A percentile compares a stretch with the other conserved stretches of the same genome.
phyloP scores from a whole-genome alignment of 306 rosid species.

The Cicer chorassanicum region DNA sequence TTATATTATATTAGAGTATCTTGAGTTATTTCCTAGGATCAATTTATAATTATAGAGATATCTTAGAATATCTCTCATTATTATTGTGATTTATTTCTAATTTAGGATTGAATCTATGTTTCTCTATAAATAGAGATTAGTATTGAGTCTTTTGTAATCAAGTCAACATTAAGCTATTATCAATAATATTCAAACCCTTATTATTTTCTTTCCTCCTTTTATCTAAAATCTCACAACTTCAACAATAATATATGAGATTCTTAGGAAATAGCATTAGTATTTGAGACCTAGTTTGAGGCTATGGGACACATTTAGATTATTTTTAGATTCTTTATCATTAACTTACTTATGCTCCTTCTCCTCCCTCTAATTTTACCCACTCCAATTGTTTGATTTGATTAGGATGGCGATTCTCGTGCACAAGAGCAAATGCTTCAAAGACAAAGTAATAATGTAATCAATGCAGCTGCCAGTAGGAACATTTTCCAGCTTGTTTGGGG shows the following conservation, averaged over 20 bases:
- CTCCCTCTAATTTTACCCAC: background rate
- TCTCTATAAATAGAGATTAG: no score
- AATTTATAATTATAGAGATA: no score
- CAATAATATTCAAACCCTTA: no score
- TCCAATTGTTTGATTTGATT: constrained; percentile 22
- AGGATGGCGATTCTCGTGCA: constrained; percentile 76
- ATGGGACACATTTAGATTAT: background rate
- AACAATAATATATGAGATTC: constrained; percentile 24
- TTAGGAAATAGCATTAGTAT: constrained; percentile 3
- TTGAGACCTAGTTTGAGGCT: constrained; percentile 21
- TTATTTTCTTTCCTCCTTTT: no score
- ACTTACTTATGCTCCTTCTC: background rate
- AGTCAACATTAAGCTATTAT: no score
- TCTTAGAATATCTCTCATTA: no score
- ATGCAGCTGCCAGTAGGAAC: constrained; percentile 77
- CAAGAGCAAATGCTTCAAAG: constrained; percentile 81
- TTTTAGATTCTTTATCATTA: constrained; percentile 9
- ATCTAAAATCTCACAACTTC: no score
- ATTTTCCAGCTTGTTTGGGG: constrained; percentile 91
- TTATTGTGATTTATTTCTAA: no score
- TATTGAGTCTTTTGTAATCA: no score
- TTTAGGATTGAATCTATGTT: no score
- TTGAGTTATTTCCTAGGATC: no score
- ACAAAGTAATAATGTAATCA: constrained; percentile 69
- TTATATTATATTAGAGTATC: no score